phyloP scores from a whole-genome alignment of 1,139 yeast species.

The Lodderomyces metapsilosis region DNA sequence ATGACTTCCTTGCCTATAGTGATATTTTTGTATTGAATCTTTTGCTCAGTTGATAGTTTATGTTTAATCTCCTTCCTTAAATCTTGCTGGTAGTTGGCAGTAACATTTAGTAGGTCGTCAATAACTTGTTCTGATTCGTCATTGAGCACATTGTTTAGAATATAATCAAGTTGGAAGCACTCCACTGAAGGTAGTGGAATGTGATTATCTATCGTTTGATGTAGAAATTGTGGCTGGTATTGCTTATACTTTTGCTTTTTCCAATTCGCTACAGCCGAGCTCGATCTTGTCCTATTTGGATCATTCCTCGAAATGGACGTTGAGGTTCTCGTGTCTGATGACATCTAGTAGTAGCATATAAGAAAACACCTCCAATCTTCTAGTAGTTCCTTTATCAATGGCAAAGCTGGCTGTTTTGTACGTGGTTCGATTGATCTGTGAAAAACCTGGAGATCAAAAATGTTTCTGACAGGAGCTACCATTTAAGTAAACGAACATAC shows the following conservation, averaged over 20 bases:
- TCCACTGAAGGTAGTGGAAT: slow-evolving; percentile 34
- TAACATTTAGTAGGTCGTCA: slow-evolving; percentile 32
- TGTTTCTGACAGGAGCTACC: neutral
- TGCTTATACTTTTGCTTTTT: slow-evolving; percentile 3
- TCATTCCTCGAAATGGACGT: neutral
- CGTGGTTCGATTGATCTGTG: too few relatives aligned
- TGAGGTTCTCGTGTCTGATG: neutral
- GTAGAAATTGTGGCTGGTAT: slow-evolving; percentile 1
- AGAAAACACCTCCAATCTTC: neutral
- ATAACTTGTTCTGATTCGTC: slow-evolving; percentile 34
- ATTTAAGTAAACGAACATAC: neutral
- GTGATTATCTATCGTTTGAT: slow-evolving; percentile 9
- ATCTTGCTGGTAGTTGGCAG: slow-evolving; percentile 40
- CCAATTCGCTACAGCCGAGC: slow-evolving; percentile 2
- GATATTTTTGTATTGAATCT: slow-evolving; percentile 35
- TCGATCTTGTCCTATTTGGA: neutral
- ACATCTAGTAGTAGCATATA: neutral
- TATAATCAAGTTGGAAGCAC: slow-evolving; percentile 37
- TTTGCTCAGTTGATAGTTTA: slow-evolving; percentile 37
- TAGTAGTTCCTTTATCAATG: neutral
- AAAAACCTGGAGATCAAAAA: slow-evolving; percentile 1
- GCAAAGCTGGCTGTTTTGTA: too few relatives aligned
- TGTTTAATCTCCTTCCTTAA: slow-evolving; percentile 35
- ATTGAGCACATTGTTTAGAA: slow-evolving; percentile 30
- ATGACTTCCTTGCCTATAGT: slow-evolving; percentile 30